Evolutionary conservation across 139 green algal genomes (phyloP).

Genomic region (Micromonas pusilla): DNA sequence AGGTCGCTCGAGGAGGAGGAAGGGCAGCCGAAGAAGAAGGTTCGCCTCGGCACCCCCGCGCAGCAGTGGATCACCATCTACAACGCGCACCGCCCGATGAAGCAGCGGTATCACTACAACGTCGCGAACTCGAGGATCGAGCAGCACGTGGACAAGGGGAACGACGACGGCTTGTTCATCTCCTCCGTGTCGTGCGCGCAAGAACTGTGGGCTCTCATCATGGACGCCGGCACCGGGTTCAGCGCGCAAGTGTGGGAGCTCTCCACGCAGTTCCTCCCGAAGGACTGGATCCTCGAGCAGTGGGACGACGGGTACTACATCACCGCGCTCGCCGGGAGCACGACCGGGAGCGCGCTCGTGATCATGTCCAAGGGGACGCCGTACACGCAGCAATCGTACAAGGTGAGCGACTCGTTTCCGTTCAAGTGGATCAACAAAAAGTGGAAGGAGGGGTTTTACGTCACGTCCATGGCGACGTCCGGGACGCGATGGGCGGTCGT

Average conservation of each 20-base stretch:
- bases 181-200: constrained; percentile 88
- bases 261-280: constrained; percentile 85
- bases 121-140: constrained; percentile 88
- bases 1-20: constrained; percentile 63
- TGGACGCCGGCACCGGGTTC: constrained; percentile 93
- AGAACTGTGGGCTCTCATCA: constrained; percentile 95
- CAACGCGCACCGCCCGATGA: constrained; percentile 96
- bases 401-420: constrained; percentile 95
- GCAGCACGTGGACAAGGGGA: constrained; percentile 94
- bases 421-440: constrained; percentile 99
- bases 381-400: constrained; percentile 99
- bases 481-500: constrained; percentile 95
- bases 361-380: constrained; percentile 72
- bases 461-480: constrained; percentile 93
- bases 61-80: constrained; percentile 99
- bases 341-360: constrained; percentile 55
- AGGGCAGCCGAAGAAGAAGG: constrained; percentile 84
- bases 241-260: constrained; percentile 60
- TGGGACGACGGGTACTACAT: constrained; percentile 99
- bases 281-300: constrained; percentile 99
- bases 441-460: constrained; percentile 99
- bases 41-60: constrained; percentile 86
- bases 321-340: constrained; percentile 87
- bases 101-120: constrained; percentile 99
- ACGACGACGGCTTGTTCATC: constrained; percentile 97